These are phyloP conservation scores for Teunomyces aglyptinius DNA, from an alignment of 805 yeast species.

Conservation along the genomic window DNA sequence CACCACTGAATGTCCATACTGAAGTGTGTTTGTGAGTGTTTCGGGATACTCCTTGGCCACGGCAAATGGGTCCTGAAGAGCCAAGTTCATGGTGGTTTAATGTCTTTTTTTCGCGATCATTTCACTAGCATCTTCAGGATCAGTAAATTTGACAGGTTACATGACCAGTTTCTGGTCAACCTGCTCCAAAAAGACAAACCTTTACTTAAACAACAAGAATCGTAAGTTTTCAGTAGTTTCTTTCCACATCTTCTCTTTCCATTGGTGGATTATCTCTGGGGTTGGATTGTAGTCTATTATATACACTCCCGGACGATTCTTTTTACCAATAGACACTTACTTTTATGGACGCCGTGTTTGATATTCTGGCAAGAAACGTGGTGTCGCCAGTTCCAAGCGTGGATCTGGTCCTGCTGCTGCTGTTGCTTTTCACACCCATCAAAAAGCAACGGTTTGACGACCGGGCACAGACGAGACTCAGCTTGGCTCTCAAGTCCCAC, in stretches of 20 bases:
- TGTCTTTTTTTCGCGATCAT: neutral
- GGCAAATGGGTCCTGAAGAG: slow-evolving; percentile 85
- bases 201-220: neutral
- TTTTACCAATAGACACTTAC: slow-evolving; percentile 15
- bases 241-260: neutral
- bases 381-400: slow-evolving; percentile 8
- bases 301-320: neutral
- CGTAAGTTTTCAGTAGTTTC: neutral
- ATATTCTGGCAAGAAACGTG: slow-evolving; percentile 10
- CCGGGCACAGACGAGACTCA: slow-evolving; percentile 32
- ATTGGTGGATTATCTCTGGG: neutral
- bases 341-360: slow-evolving; percentile 6
- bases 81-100: slow-evolving; percentile 59
- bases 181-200: too few species aligned
- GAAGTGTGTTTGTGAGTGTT: slow-evolving; percentile 66
- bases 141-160: too few species aligned
- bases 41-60: slow-evolving; percentile 93
- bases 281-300: neutral
- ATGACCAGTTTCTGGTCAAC: too few species aligned
- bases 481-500: slow-evolving; percentile 18
- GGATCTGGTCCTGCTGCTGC: slow-evolving; percentile 2
- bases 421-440: slow-evolving; percentile 6
- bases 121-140: too few species aligned
- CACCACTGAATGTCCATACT: slow-evolving; percentile 63
- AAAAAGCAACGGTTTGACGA: slow-evolving; percentile 35